Conservation (phyloP, 2,329 filamentous ascomycete genomes). For the Emergomyces pasteurianus region DNA sequence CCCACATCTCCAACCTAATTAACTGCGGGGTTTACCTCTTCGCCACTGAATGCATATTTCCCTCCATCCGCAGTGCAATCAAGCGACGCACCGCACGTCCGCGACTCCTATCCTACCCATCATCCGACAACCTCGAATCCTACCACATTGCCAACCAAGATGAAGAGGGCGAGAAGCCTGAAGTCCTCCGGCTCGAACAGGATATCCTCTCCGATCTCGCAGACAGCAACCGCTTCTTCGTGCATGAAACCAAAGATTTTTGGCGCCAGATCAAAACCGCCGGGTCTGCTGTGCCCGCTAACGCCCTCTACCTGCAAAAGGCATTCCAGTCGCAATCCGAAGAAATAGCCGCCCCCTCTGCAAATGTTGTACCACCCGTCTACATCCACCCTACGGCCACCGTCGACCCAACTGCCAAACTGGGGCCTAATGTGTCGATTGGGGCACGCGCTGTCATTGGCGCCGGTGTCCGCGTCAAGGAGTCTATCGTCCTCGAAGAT, state of each 20-base stretch:
- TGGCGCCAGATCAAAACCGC: conserved; percentile 99
- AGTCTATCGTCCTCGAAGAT: conserved; percentile 90
- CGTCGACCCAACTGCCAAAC: conserved; percentile 88
- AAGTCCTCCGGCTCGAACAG: conserved; percentile 90
- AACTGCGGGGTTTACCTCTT: conserved; percentile 99
- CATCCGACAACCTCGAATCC: conserved; percentile 79
- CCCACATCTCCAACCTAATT: conserved; percentile 94
- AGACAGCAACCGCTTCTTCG: conserved; percentile 95
- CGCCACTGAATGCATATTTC: conserved; percentile 89
- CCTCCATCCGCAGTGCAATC: conserved; percentile 84
- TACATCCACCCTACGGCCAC: conserved; percentile 88
- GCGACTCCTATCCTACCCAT: conserved; percentile 86
- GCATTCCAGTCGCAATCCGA: conserved; percentile 71
- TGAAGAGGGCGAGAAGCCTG: conserved; percentile 62
- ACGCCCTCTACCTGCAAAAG: conserved; percentile 91
- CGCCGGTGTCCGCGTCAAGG: conserved; percentile 83
- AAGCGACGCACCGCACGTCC: conserved; percentile 89
- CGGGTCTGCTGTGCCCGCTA: conserved; percentile 90
- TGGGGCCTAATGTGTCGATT: conserved; percentile 93
- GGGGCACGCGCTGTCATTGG: conserved; percentile 79
- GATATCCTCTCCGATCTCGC: conserved; percentile 92
- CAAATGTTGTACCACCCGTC: conserved; percentile 81
- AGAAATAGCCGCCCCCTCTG: conserved; percentile 71
- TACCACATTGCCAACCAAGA: conserved; percentile 54
- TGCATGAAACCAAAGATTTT: conserved; percentile 97